Base-by-base conservation (phyloP, 1,284 basidiomycete species). In the Phellinidium pouzarii region DNA sequence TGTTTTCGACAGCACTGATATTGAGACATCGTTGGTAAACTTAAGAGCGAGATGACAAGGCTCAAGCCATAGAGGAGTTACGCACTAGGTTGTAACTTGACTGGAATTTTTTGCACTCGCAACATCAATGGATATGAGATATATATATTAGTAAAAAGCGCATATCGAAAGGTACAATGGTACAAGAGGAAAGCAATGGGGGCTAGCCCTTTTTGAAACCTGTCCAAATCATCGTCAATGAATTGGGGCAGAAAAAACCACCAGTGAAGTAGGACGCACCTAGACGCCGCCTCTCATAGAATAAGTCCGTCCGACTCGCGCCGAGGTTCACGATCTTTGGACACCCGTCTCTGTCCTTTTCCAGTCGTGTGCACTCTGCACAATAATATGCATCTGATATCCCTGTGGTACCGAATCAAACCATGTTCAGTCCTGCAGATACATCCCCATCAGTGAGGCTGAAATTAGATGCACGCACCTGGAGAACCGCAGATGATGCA, bases 371-470 rank as follows among this genome's bases (percentile, higher is more conserved):
- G 64, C 96, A 99, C 70, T 95, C 93, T 2, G 92, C 91, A 62
- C 94, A 97, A 64, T 97, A 97, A 69, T 96, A 97, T 1, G 94
- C 94, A 66, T 97, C 94, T 23, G 93, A 96, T 54, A 97, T 94
- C 62, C 94, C 94, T 92, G 61, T 25, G 11, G 17, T 9, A 34
- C 34, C 26, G 8, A 29, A 49, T 23, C 6, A 42, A 34, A 7
- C 20, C 5, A 23, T 11, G 4, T 6, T 41, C 26, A 14, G 11
- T 20, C 8, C 49, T 1, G n/a, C 0, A 6, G 5, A 34, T 25
- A 8, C 23, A 12, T 17, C 42, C 9, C 34, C 44, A 40, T 23
- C 4, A 40, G 12, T n/a, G 26, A 5, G 29, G 19, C 44, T 41
- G 4, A 19, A 31, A 42, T 9, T 37, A 20, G 25, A 14, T 3